These are phyloP conservation scores for Russula foetens DNA, from an alignment of 768 basidiomycete genomes.

Conservation along the genomic window DNA sequence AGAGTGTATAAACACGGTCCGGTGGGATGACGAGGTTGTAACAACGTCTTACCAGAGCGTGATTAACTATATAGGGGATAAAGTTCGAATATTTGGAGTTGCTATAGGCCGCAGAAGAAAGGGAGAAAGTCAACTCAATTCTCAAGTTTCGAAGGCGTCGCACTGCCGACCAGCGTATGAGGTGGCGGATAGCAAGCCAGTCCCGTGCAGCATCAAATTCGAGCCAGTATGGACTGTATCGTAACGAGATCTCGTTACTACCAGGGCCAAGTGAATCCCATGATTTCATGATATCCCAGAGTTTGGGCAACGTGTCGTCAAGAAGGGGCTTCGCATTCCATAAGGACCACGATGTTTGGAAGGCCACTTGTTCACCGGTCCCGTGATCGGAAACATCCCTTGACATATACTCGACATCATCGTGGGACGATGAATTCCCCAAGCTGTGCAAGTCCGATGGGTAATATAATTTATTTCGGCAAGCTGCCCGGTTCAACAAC, in stretches of 20 bases:
- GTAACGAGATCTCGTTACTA: neutral
- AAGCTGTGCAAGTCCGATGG: neutral
- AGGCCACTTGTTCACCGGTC: neutral
- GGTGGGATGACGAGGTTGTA: neutral
- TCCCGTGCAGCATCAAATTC: neutral
- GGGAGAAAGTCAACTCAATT: neutral
- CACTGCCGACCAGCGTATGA: neutral
- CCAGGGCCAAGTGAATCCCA: conserved; percentile 3
- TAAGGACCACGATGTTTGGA: neutral
- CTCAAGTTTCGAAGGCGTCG: neutral
- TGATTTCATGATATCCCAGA: neutral
- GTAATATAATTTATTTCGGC: neutral
- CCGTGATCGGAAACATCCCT: neutral
- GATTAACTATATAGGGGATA: neutral
- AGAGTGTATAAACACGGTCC: neutral
- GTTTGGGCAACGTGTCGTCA: neutral
- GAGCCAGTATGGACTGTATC: conserved; percentile 6
- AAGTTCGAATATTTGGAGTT: neutral
- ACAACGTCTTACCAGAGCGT: neutral
- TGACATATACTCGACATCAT: neutral
- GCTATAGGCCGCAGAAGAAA: neutral
- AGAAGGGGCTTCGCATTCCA: neutral
- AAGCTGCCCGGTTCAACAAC: neutral
- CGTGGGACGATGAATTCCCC: neutral
- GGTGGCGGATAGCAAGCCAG: neutral